These are phyloP conservation scores for Moringa oleifera DNA, from an alignment of 345 rosid species.

Conservation along the genomic window DNA sequence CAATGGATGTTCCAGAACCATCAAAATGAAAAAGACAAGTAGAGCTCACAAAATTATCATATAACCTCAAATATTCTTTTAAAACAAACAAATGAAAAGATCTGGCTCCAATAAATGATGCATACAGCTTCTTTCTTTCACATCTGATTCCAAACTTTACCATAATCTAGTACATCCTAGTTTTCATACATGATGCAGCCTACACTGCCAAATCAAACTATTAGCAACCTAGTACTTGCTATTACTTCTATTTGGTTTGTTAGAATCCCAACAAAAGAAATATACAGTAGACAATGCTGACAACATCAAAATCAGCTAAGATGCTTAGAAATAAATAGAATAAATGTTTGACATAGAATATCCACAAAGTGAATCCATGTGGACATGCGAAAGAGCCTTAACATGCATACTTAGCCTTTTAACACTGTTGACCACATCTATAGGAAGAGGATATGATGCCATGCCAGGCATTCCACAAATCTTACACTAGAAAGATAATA, in stretches of 20 bases:
- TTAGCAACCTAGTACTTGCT: neutral
- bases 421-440: no score
- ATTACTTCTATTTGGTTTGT: neutral
- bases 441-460: no score
- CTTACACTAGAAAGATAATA: no score
- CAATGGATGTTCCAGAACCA: neutral
- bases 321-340: no score
- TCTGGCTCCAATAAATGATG: neutral
- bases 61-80: no score
- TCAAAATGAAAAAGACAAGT: no score
- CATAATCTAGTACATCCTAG: neutral
- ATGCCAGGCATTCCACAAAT: no score
- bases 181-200: neutral
- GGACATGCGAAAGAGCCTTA: neutral
- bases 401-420: no score
- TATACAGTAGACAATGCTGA: neutral
- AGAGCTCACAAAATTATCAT: no score
- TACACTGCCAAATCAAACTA: neutral
- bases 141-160: no score
- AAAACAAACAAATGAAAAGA: no score
- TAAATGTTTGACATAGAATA: neutral
- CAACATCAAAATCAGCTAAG: neutral
- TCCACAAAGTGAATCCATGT: neutral
- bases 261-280: neutral
- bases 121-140: neutral